Evolutionary conservation across 2,329 filamentous ascomycete species (phyloP).

Genomic region (Ceratocystis eucalypticola): DNA sequence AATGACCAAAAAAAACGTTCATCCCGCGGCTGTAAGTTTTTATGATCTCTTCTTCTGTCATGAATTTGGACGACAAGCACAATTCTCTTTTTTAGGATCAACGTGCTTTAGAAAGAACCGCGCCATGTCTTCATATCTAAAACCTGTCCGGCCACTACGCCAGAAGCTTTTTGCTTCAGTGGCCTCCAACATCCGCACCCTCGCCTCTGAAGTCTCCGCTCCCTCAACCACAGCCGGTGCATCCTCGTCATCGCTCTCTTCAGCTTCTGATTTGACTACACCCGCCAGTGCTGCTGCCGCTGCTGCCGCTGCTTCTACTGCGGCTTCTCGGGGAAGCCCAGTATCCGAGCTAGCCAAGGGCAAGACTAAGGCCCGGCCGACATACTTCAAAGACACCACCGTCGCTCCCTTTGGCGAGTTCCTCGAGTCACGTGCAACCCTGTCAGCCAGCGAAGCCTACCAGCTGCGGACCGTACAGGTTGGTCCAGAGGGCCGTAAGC

Average conservation of each 20-base stretch:
- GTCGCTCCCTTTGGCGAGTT: slow-evolving; percentile 48
- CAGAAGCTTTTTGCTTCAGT: slow-evolving; percentile 29
- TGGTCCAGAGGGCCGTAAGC: slow-evolving; percentile 48
- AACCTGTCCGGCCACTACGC: slow-evolving; percentile 32
- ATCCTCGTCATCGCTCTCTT: not conserved
- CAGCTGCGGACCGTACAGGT: slow-evolving; percentile 49
- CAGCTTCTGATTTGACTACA: slow-evolving; percentile 12
- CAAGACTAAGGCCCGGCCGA: slow-evolving; percentile 29
- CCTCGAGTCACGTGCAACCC: slow-evolving; percentile 31
- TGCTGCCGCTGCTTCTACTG: slow-evolving; percentile 19
- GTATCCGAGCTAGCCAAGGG: slow-evolving; percentile 24
- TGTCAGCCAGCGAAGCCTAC: slow-evolving; percentile 43
- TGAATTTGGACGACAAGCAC: not conserved
- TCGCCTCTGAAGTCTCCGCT: slow-evolving; percentile 35
- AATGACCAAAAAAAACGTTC: not conserved
- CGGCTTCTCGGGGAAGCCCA: slow-evolving; percentile 16
- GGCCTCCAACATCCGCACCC: slow-evolving; percentile 27
- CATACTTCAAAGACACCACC: slow-evolving; percentile 47
- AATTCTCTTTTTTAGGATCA: not conserved
- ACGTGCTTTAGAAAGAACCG: not conserved
- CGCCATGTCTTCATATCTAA: slow-evolving; percentile 29
- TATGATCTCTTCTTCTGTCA: not conserved
- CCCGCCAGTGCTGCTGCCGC: slow-evolving; percentile 19
- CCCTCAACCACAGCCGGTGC: slow-evolving; percentile 23
- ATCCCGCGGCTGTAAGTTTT: not conserved